Base-by-base conservation (phyloP, 2,329 filamentous ascomycete genomes). In the Fusarium vanettenii region DNA sequence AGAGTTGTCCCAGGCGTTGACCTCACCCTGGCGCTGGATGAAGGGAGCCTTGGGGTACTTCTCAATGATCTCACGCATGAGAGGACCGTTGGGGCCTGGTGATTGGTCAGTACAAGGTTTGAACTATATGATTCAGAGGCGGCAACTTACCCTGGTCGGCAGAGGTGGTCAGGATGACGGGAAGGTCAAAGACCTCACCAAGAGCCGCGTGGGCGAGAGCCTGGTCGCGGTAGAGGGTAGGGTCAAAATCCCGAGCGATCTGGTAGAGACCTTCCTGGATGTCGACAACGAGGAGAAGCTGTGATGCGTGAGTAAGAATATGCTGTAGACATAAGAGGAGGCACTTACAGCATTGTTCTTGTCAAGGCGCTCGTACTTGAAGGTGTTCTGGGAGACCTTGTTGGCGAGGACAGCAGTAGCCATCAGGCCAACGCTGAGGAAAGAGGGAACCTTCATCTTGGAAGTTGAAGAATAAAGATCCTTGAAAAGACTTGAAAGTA, bases 1-100 rank as follows among this genome's bases (percentile, higher is more conserved):
- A 4, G 87, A 75, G 76, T 94, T 94, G 79, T 95, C 93, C 93
- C 92, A 94, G 4, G 93, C 93, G 79, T 94, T 89, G 78, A 95
- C 92, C 79, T 95, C 91, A 43, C 93, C 93, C 70, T 92, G 87
- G 39, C 93, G 90, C 76, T 88, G 86, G 79, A 95, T 89, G 13
- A 94, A 84, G 0, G 93, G 89, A 0, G 91, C 89, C 55, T 89
- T 83, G 29, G 93, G 93, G 79, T 93, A 91, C 89, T 92, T 88
- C 14, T 91, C 86, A 6, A 89, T 80, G 71, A 95, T 92, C 78
- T 94, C 93, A 76, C 92, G 90, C 11, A 92, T 91, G 1, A 95
- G 84, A 1, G 89, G 90, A 2, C 93, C 93, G 80, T 95, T 95
- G 59, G 93, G 92, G 5, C 93, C 92, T 82, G 8, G 0, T 16